Evolutionary conservation across 2,329 filamentous ascomycete species (phyloP), one percentile per base, ranked within the genome.

Genomic region (Colletotrichum salicis): DNA sequence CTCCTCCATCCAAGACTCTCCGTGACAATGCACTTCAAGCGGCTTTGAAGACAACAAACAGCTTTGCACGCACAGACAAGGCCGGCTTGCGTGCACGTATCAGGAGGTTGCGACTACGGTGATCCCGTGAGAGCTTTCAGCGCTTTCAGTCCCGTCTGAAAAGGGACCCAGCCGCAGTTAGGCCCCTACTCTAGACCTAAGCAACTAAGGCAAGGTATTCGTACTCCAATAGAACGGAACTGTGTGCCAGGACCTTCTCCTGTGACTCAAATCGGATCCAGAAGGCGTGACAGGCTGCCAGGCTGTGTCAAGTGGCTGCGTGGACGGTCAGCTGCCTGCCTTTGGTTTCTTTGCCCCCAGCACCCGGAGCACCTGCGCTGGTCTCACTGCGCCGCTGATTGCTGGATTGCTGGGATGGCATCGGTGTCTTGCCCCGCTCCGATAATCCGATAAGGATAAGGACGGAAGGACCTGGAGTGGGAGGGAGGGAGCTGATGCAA

Each of bases 401-500:
- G 59, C 57, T 56, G 52, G 45, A 55, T 24, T 48, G 55, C 57
- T 56, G 51, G 45, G 37, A 48, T 69, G 59, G 33, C 55, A 60
- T 72, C 70, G 70, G 66, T 72, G 60, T 72, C 55, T 60, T 64
- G 66, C 70, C 70, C 66, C 59, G 55, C 66, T 70, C 70, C 70
- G 70, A 61, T 41, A 72, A 64, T 70, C 70, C 70, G 70, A 72
- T 72, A 70, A 72, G 70, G 70, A 72, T 72, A 70, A 72, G 65
- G 55, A 33, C 15, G n/a, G 55, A 48, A 54, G 63, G 37, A 41
- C 13, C 37, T 41, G 37, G 13, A 41, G 37, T 41, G 37, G 35
- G 31, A 31, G 55, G 56, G 33, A 64, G 60, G 54, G 54, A 19
- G 55, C 35, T 68, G 58, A 67, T 24, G 15, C 35, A 41, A 45